Evolutionary conservation across 768 basidiomycete genomes (phyloP), one percentile per base, ranked within the genome.

Genomic region (Jaapia argillacea): DNA sequence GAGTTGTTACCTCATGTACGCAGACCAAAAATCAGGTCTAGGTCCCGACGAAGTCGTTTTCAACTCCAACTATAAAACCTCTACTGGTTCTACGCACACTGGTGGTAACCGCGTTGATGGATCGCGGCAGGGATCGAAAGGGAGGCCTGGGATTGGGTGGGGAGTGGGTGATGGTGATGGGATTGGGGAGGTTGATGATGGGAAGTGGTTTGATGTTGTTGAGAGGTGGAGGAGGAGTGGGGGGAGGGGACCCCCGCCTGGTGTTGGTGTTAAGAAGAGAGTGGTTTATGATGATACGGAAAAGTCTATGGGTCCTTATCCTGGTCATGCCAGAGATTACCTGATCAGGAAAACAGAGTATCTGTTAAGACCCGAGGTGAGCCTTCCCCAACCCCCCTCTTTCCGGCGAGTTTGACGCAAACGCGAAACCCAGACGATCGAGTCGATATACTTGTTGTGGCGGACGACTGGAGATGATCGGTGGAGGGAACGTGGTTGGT

Each of bases 401-500:
- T n/a, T 36, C 13, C 38, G 12, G 1, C 6, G 33, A 3, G 23
- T 43, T 20, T n/a, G 36, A 22, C 10, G 10, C 35, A 31, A 44
- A 47, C 39, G 31, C 24, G 24, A 45, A 24, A 28, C 22, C 18
- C 51, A 88, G 84, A 76, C 86, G 5, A 51, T 88, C 3, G 85
- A 88, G 56, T 81, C 79, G 6, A 57, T 88, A 43, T 86, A 79
- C 55, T 52, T 86, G 14, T 57, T 88, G 45, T 88, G 80, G 77
- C 73, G 74, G 36, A 69, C 72, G 5, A 88, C 85, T 2, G 75
- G 80, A 0, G 72, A 88, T 51, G 54, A 55, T 24, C 71, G 68
- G 44, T 88, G 86, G 85, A 70, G 85, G 49, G 69, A 77, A 36
- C 71, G 76, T 41, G 85, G 79, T 2, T 85, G 84, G 82, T 58